phyloP scores from a whole-genome alignment of 1,139 yeast species.

The Candida frijolesensis region DNA sequence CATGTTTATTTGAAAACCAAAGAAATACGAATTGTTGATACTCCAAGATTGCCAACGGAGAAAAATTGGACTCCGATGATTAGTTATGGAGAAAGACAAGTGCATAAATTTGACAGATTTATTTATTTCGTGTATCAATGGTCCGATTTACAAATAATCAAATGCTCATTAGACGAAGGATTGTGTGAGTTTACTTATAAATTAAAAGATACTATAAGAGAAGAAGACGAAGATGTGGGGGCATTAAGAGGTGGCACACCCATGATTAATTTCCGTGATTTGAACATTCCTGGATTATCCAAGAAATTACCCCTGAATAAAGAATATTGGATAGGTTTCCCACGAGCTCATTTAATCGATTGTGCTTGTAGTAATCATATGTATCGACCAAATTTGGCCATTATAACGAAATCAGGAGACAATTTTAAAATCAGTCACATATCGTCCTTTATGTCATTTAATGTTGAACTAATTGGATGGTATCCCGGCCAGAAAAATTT shows the following conservation, averaged over 20 bases:
- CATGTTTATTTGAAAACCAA: constrained; percentile 25
- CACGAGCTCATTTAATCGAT: constrained; percentile 45
- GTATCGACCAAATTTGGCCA: constrained; percentile 49
- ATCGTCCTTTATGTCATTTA: constrained; percentile 41
- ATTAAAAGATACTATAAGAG: constrained; percentile 8
- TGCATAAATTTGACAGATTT: constrained; percentile 18
- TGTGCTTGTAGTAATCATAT: constrained; percentile 52
- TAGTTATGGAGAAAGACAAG: constrained; percentile 19
- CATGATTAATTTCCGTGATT: constrained; percentile 22
- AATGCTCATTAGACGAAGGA: constrained; percentile 23
- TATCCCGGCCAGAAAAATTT: constrained; percentile 23
- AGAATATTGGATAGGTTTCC: constrained; percentile 55
- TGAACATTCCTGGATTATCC: background rate
- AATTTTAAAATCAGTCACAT: constrained; percentile 30
- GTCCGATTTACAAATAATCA: constrained; percentile 28
- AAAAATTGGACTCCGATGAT: constrained; percentile 39
- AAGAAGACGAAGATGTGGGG: constrained; percentile 24
- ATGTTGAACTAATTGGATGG: constrained; percentile 40
- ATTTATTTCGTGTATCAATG: constrained; percentile 28
- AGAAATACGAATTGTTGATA: constrained; percentile 27
- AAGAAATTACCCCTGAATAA: constrained; percentile 24
- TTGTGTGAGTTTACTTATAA: constrained; percentile 30
- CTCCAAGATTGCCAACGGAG: constrained; percentile 17
- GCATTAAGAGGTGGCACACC: constrained; percentile 41
- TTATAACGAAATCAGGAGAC: constrained; percentile 28